These are phyloP conservation scores for Saccharum spontaneum DNA, from an alignment of 176 grass and related monocot genomes.

Conservation along the genomic window DNA sequence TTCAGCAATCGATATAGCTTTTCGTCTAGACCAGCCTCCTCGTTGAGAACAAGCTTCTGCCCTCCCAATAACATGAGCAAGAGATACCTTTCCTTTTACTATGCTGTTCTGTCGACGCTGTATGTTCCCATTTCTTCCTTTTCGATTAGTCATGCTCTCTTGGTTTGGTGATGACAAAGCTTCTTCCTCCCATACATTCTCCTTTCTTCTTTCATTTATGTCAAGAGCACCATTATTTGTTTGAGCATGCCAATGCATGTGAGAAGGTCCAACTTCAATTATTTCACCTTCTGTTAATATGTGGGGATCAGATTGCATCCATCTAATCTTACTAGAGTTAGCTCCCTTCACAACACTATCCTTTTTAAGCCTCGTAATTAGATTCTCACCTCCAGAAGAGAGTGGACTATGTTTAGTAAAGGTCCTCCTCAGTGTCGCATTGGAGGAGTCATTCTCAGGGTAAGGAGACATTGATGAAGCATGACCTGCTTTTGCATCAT, in stretches of 20 bases:
- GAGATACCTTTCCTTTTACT: slow-evolving; percentile 71
- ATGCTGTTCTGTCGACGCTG: slow-evolving; percentile 58
- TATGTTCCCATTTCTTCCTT: slow-evolving; percentile 49
- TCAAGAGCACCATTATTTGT: slow-evolving; percentile 36
- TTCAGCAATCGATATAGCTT: slow-evolving; percentile 84
- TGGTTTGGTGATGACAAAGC: slow-evolving; percentile 53
- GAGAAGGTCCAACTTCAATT: slow-evolving; percentile 64
- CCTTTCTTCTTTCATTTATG: slow-evolving; percentile 41
- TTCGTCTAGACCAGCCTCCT: slow-evolving; percentile 73
- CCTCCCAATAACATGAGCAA: slow-evolving; percentile 84
- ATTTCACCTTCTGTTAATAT: slow-evolving; percentile 96
- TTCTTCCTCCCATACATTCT: slow-evolving; percentile 43
- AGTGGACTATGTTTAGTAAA: slow-evolving; percentile 58
- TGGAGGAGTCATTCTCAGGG: slow-evolving; percentile 40
- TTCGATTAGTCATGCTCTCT: slow-evolving; percentile 29
- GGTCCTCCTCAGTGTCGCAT: slow-evolving; percentile 47
- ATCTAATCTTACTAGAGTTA: slow-evolving; percentile 52
- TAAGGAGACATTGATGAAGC: slow-evolving; percentile 39
- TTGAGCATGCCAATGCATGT: slow-evolving; percentile 42
- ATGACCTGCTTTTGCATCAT: slow-evolving; percentile 26
- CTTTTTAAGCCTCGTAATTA: slow-evolving; percentile 46
- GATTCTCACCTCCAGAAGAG: slow-evolving; percentile 63
- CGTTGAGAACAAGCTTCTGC: slow-evolving; percentile 68
- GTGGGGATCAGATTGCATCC: slow-evolving; percentile 75
- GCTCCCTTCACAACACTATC: slow-evolving; percentile 48